Evolutionary conservation across 2,329 filamentous ascomycete genomes (phyloP).

Genomic region (Coleophoma eucalyptorum): DNA sequence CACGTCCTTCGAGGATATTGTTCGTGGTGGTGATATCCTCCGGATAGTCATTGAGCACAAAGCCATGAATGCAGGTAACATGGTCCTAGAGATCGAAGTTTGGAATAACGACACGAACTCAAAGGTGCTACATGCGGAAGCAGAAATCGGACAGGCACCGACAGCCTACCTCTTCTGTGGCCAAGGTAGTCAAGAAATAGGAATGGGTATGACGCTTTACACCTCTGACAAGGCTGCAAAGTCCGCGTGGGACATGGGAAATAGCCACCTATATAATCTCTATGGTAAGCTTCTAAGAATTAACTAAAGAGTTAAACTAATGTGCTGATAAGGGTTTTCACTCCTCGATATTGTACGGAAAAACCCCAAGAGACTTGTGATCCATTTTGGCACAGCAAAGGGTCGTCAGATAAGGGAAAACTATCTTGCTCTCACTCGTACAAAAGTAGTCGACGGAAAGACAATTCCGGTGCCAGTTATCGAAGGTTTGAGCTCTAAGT

Average conservation of each 20-base stretch:
- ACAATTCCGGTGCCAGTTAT: conserved; percentile 3
- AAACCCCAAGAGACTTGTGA: conserved; percentile 32
- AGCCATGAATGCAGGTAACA: conserved; percentile 30
- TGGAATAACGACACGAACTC: conserved; percentile 24
- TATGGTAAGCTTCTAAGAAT: conserved; percentile 26
- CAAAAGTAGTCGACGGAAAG: conserved; percentile 2
- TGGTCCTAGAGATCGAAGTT: conserved; percentile 28
- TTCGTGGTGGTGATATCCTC: conserved; percentile 29
- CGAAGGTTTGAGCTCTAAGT: conserved; percentile 2
- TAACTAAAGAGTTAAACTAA: too few species aligned
- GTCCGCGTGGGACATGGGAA: conserved; percentile 31
- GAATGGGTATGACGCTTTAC: conserved; percentile 39
- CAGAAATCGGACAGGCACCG: conserved; percentile 24
- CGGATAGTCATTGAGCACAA: conserved; percentile 26
- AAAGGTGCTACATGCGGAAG: conserved; percentile 32
- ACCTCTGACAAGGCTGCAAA: conserved; percentile 24
- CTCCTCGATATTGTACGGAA: conserved; percentile 32
- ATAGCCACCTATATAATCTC: conserved; percentile 27
- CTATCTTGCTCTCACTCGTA: conserved; percentile 8
- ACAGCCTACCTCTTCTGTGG: conserved; percentile 37
- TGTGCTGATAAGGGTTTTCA: conserved; percentile 20
- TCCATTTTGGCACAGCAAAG: conserved; percentile 32
- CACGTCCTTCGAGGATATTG: conserved; percentile 31
- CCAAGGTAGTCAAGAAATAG: conserved; percentile 33
- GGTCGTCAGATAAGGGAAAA: conserved; percentile 17